These are phyloP conservation scores for Tetrapisispora taiwanensis DNA, from an alignment of 805 yeast species.

Conservation along the genomic window DNA sequence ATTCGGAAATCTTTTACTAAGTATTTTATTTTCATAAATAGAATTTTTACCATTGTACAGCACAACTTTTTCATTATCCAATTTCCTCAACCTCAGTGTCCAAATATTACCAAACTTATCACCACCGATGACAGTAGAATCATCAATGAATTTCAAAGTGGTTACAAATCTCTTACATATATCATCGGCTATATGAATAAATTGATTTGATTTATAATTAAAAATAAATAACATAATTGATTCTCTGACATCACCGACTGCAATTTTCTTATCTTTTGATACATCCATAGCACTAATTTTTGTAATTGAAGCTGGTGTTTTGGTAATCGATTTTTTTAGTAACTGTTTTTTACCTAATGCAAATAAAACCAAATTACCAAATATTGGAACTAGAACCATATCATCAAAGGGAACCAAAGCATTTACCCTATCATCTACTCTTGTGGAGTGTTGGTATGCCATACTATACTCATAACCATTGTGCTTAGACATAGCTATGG, in stretches of 20 bases:
- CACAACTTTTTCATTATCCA: constrained; percentile 29
- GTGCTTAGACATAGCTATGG: constrained; percentile 14
- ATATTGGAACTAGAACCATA: constrained; percentile 49
- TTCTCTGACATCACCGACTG: constrained; percentile 61
- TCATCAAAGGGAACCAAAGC: constrained; percentile 50
- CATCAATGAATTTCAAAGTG: constrained; percentile 50
- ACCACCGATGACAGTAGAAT: constrained; percentile 69
- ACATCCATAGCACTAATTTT: constrained; percentile 43
- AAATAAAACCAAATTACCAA: constrained; percentile 44
- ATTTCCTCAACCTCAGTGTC: constrained; percentile 51
- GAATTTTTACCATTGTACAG: background rate
- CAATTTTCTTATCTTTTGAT: constrained; percentile 48
- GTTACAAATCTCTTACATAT: constrained; percentile 57
- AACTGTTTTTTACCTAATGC: constrained; percentile 75
- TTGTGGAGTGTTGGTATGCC: constrained; percentile 50
- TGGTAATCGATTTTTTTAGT: constrained; percentile 48
- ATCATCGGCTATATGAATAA: constrained; percentile 65
- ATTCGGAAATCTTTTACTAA: constrained; percentile 13
- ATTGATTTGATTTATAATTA: constrained; percentile 38
- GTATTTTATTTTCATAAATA: background rate
- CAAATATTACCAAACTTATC: constrained; percentile 80
- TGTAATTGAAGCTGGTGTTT: constrained; percentile 34
- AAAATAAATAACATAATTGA: constrained; percentile 51
- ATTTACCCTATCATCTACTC: constrained; percentile 37
- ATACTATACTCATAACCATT: constrained; percentile 27